These are phyloP conservation scores for Agmasoma carcini DNA, from an alignment of 371 early-diverging fungal genomes.

Conservation along the genomic window DNA sequence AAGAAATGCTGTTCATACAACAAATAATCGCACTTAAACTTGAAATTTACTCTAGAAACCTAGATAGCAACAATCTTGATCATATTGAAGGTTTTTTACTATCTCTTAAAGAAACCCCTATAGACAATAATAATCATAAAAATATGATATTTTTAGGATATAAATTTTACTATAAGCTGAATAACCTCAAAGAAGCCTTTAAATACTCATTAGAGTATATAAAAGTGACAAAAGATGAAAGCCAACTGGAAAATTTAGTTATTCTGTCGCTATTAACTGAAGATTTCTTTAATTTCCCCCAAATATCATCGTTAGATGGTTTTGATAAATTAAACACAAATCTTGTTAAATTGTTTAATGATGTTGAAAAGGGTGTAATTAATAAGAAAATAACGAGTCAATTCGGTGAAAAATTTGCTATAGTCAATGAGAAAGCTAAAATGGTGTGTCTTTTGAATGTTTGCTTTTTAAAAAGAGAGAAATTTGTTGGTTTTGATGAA, in stretches of 20 bases:
- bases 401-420: not conserved
- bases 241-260: constrained; percentile 19
- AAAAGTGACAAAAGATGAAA: no score
- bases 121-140: no score
- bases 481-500: constrained; percentile 2
- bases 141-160: no score
- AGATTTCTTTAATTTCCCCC: constrained; percentile 24
- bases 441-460: constrained; percentile 19
- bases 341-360: constrained; percentile 7
- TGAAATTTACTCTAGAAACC: no score
- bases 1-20: no score
- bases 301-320: constrained; percentile 2
- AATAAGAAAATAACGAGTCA: not conserved
- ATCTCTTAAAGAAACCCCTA: no score
- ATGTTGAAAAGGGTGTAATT: constrained; percentile 17
- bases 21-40: no score
- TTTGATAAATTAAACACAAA: constrained; percentile 14
- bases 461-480: constrained; percentile 11
- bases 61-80: no score
- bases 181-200: no score
- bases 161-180: no score
- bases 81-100: no score
- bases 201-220: no score
- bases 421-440: constrained; percentile 22
- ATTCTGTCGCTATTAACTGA: constrained; percentile 16